Conservation (phyloP, 2,329 filamentous ascomycete genomes). For the Chaetomiaceae sp. region DNA sequence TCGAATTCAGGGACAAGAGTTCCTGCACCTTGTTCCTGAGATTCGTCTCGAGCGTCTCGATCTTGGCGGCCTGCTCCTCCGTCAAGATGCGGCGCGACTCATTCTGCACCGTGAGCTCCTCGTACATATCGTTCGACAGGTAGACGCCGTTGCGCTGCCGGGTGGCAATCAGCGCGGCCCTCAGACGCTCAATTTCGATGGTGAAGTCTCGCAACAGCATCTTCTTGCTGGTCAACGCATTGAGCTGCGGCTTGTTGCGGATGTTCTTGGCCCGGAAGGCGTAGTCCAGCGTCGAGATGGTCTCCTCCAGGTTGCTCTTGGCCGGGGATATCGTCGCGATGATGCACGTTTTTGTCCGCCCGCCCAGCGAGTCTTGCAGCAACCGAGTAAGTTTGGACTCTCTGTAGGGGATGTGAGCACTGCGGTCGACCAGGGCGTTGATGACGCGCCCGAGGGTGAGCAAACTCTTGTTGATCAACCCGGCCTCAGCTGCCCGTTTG, state of each 20-base stretch:
- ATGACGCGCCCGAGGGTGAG: constrained; percentile 94
- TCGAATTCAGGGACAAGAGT: constrained; percentile 76
- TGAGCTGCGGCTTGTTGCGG: constrained; percentile 93
- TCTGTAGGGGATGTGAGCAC: constrained; percentile 80
- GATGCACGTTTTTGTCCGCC: constrained; percentile 95
- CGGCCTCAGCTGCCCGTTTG: constrained; percentile 91
- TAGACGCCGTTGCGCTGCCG: constrained; percentile 94
- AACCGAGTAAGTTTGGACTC: constrained; percentile 95
- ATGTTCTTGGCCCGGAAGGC: constrained; percentile 98
- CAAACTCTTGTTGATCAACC: constrained; percentile 95
- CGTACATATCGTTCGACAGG: constrained; percentile 78
- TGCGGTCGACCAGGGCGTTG: constrained; percentile 89
- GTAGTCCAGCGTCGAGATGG: constrained; percentile 95
- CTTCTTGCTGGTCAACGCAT: constrained; percentile 87
- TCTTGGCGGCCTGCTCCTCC: constrained; percentile 86
- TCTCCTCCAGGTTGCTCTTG: constrained; percentile 93
- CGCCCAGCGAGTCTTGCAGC: constrained; percentile 92
- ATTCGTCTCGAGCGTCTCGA: constrained; percentile 86
- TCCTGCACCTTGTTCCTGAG: constrained; percentile 92
- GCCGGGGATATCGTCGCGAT: constrained; percentile 94
- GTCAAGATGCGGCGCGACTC: constrained; percentile 86
- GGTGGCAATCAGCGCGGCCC: constrained; percentile 87
- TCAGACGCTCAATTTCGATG: constrained; percentile 86
- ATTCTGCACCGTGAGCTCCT: constrained; percentile 85
- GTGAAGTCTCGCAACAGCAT: constrained; percentile 87